Evolutionary conservation across 495 filamentous ascomycete species (phyloP), one percentile per base, ranked within the genome.

Genomic region (Hypoxylon lienhwacheense): DNA sequence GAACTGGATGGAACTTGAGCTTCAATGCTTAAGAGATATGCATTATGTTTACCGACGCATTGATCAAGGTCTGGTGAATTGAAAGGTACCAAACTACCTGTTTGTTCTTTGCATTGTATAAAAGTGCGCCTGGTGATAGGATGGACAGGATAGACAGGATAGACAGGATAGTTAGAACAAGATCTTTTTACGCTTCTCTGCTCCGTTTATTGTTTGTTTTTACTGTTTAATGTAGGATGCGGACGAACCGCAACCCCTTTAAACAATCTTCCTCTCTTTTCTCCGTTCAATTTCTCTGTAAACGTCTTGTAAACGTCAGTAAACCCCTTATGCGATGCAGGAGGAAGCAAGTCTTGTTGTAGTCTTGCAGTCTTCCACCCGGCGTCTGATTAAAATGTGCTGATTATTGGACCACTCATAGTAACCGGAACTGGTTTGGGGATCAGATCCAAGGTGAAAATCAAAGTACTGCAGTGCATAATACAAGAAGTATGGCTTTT

Each of bases 341-440:
- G 41, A 49, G 29, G 46, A 61, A 47, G 57, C 46, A 61, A 48
- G 46, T 47, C 45, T 51, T 48, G 24, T 19, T 40, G 51, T 47
- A n/a, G n/a, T 40, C 33, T 44, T 34, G 41, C 26, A 51, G 36
- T n/a, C 50, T n/a, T 46, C 40, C 50, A 34, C 17, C 34, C 15
- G 21, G 40, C 16, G 11, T 35, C 31, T 36, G 29, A 51, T 36
- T 21, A 35, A 54, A 53, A 37, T 46, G 29, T 41, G 44, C 39
- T 35, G 34, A 55, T 46, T 50, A 51, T 61, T 61, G 57, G 57
- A 50, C 57, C 57, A 61, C 46, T 61, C 50, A 60, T 50, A 53
- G 49, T 46, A 46, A 50, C 42, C 53, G 37, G 43, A 49, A 33
- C 49, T 52, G 41, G 31, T 46, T 64, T 53, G 55, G 55, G 44